Base-by-base conservation (phyloP, 2,329 filamentous ascomycete genomes). In the Lomentospora prolificans region DNA sequence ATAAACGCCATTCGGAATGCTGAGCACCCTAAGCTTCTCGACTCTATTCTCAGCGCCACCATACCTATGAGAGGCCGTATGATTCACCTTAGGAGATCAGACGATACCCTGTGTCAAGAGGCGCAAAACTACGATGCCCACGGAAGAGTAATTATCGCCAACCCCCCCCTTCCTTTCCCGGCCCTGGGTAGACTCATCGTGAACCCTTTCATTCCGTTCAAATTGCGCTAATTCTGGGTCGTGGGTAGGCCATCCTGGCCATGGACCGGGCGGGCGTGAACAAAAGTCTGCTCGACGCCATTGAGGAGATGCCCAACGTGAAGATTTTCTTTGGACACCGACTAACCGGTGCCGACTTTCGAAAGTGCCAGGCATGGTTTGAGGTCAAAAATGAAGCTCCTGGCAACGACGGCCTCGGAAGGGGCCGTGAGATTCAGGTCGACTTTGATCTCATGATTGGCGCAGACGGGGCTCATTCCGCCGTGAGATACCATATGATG, bases 41-140 rank as follows among this genome's bases (percentile, higher is more conserved):
- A 91, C 10, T 77, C 84, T 62, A 82, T 97, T 30, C 77, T 96
- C 64, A 75, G 74, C 1, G 82, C 86, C 53, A 92, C 91, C 0
- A 90, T 97, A 58, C 91, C 92, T 9, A 96, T 99, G 90, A 78
- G 87, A 67, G 94, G 91, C 10, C 89, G 94, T 25, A 99, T 99
- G 94, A 95, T 99, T 60, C 94, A 99, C 66, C 84, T 89, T 31
- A 77, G 75, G 63, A 75, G 76, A 19, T 75, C 79, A 7, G 73
- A 78, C 17, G 89, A 89, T 3, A 71, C 81, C 24, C 71, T 95
- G 50, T 89, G 84, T 64, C 85, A 92, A 65, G 85, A 92, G 64
- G 74, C 88, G n/a, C 94, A 99, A 70, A 81, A 85, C 59, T 99
- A 99, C 67, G 94, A 99, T 69, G 79, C 89, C 8, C 86, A 94